Percentiles rank a stretch among this genome's conserved stretches.
These are phyloP conservation scores for Plantago ovata DNA, from an alignment of 257 asterid genomes.

Conservation along the genomic window DNA sequence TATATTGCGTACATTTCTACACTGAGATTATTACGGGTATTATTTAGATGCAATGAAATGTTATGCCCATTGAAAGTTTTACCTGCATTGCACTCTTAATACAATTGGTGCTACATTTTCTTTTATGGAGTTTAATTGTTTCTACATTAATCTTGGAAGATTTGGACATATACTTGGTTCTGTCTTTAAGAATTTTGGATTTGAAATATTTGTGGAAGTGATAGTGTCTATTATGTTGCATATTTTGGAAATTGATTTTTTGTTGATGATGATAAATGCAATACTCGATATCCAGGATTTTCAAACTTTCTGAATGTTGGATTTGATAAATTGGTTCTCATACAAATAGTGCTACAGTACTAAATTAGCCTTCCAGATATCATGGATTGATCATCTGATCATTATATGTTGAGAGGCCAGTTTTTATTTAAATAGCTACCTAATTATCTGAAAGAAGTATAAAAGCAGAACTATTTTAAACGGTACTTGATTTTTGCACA, in stretches of 20 bases:
- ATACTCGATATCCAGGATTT: neutral
- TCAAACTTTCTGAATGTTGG: neutral
- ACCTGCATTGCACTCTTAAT: too few species aligned
- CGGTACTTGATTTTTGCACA: too few species aligned
- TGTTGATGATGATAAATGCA: neutral
- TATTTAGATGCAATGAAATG: too few species aligned
- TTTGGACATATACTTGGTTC: neutral
- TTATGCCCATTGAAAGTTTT: too few species aligned
- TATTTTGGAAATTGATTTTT: neutral
- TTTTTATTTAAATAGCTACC: neutral
- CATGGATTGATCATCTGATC: neutral
- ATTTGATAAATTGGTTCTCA: neutral
- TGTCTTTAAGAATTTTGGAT: neutral
- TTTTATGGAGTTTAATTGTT: too few species aligned
- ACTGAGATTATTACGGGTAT: too few species aligned
- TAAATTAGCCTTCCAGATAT: neutral
- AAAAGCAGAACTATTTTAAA: too few species aligned
- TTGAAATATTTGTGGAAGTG: neutral
- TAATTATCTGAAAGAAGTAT: neutral
- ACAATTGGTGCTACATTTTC: too few species aligned
- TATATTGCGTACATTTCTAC: neutral
- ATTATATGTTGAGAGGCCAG: neutral
- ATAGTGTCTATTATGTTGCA: neutral
- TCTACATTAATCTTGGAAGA: too few species aligned
- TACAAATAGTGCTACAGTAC: neutral